Evolutionary conservation across 2,329 filamentous ascomycete genomes (phyloP).

Genomic region (Trichoderma afroharzianum): DNA sequence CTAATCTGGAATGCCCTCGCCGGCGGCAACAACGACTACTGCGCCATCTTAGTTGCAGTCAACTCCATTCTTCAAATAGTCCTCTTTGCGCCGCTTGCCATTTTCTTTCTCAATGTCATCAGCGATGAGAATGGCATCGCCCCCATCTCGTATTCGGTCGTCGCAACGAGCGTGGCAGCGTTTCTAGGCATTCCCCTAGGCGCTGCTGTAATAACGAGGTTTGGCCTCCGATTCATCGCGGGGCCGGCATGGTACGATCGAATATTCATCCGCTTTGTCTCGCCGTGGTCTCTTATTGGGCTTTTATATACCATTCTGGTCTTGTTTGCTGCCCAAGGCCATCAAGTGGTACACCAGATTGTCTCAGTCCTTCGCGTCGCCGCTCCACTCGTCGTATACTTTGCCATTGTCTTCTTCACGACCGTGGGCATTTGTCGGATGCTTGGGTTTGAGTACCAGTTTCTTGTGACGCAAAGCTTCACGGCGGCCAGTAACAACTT

Average conservation of each 20-base stretch:
- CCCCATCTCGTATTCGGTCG: conserved; percentile 56
- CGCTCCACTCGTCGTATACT: conserved; percentile 79
- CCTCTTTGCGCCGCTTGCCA: conserved; percentile 64
- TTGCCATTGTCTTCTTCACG: conserved; percentile 66
- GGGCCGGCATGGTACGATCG: conserved; percentile 61
- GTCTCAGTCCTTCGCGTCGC: conserved; percentile 77
- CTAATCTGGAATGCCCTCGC: conserved; percentile 69
- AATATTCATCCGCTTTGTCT: conserved; percentile 65
- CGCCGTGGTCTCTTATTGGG: conserved; percentile 75
- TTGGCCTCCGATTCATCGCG: conserved; percentile 53
- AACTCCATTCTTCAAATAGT: conserved; percentile 74
- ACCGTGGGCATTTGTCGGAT: conserved; percentile 60
- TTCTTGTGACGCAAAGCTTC: conserved; percentile 75
- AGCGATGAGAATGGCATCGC: conserved; percentile 40
- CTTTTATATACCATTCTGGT: conserved; percentile 84
- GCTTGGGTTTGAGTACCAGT: conserved; percentile 70
- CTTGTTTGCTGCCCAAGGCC: conserved; percentile 78
- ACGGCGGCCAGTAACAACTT: conserved; percentile 93
- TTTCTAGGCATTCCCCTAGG: conserved; percentile 82
- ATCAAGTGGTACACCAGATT: conserved; percentile 75
- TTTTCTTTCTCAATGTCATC: conserved; percentile 70
- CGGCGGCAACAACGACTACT: conserved; percentile 76
- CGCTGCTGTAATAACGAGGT: conserved; percentile 72
- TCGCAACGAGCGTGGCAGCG: conserved; percentile 76
- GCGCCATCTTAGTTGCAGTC: conserved; percentile 72